Conservation (phyloP, 2,329 filamentous ascomycete species). For the Alternaria sp. region DNA sequence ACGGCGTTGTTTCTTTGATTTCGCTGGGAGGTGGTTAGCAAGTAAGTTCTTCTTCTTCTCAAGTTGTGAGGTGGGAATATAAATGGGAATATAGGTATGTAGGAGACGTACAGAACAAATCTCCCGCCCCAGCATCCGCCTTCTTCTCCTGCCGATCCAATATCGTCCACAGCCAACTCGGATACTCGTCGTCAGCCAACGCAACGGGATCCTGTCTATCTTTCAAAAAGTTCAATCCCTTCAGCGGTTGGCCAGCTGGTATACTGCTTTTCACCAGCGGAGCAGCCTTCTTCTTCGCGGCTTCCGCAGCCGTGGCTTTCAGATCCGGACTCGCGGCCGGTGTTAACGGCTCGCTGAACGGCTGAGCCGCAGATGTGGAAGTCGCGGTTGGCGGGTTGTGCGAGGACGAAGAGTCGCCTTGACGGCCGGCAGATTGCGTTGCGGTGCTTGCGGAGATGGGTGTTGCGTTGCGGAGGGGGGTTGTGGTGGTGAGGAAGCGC, state of each 20-base stretch:
- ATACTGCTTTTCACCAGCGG: constrained; percentile 56
- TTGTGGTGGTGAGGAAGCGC: constrained; percentile 37
- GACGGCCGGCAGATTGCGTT: constrained; percentile 33
- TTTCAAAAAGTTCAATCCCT: constrained; percentile 80
- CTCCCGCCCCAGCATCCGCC: constrained; percentile 64
- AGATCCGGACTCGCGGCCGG: constrained; percentile 27
- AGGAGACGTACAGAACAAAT: constrained; percentile 89
- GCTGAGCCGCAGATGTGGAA: constrained; percentile 54
- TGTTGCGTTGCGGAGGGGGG: constrained; percentile 28
- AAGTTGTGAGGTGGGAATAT: too few relatives aligned
- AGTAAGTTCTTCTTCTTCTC: background rate
- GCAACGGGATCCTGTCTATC: constrained; percentile 75
- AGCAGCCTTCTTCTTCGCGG: constrained; percentile 37
- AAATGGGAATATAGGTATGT: too few relatives aligned
- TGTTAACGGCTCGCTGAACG: constrained; percentile 52
- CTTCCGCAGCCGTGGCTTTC: constrained; percentile 33
- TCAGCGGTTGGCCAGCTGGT: constrained; percentile 71
- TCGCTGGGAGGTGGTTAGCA: constrained; percentile 48
- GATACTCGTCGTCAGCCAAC: constrained; percentile 76
- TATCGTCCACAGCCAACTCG: constrained; percentile 79
- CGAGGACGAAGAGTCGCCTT: constrained; percentile 32
- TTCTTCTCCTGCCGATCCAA: constrained; percentile 66
- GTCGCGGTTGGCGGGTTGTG: constrained; percentile 49
- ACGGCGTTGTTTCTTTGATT: constrained; percentile 82
- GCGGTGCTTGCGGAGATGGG: constrained; percentile 36